Conservation (phyloP, 2,329 filamentous ascomycete genomes). For the Neurospora crassa region DNA sequence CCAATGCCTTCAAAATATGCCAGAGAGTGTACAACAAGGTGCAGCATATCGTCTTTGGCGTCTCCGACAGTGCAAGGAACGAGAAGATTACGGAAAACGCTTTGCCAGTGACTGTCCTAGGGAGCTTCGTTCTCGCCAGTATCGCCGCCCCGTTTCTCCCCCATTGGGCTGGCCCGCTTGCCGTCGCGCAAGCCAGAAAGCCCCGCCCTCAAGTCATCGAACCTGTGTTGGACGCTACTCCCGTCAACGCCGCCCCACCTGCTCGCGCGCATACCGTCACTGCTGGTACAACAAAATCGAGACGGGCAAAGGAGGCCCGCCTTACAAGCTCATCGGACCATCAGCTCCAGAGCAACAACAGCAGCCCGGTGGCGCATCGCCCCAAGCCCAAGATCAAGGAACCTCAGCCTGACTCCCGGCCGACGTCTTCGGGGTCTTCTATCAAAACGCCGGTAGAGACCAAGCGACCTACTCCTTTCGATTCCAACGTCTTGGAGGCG, state of each 20-base stretch:
- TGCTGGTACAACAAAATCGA: constrained; percentile 38
- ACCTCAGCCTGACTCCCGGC: constrained; percentile 14
- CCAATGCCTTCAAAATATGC: constrained; percentile 71
- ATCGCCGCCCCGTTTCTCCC: constrained; percentile 66
- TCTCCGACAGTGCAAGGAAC: constrained; percentile 56
- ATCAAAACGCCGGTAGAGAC: constrained; percentile 25
- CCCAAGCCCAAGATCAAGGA: constrained; percentile 12
- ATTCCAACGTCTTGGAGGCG: constrained; percentile 46
- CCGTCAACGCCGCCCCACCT: constrained; percentile 40
- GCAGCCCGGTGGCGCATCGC: constrained; percentile 10
- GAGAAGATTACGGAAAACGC: constrained; percentile 77
- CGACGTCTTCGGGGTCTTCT: constrained; percentile 15
- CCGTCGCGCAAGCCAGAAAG: constrained; percentile 72
- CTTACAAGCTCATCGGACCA: constrained; percentile 35
- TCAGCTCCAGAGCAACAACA: constrained; percentile 16
- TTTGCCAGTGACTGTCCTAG: constrained; percentile 69
- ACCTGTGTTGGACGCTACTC: constrained; percentile 46
- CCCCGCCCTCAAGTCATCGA: constrained; percentile 51
- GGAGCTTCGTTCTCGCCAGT: constrained; percentile 70
- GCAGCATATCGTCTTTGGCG: constrained; percentile 77
- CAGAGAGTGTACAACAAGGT: constrained; percentile 81
- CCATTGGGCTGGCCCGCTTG: constrained; percentile 70
- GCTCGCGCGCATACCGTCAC: constrained; percentile 60
- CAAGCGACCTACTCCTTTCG: constrained; percentile 40
- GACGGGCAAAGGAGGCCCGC: constrained; percentile 34